Conservation (phyloP, 2,329 filamentous ascomycete species). For the Graphiopsis chlorocephala region DNA sequence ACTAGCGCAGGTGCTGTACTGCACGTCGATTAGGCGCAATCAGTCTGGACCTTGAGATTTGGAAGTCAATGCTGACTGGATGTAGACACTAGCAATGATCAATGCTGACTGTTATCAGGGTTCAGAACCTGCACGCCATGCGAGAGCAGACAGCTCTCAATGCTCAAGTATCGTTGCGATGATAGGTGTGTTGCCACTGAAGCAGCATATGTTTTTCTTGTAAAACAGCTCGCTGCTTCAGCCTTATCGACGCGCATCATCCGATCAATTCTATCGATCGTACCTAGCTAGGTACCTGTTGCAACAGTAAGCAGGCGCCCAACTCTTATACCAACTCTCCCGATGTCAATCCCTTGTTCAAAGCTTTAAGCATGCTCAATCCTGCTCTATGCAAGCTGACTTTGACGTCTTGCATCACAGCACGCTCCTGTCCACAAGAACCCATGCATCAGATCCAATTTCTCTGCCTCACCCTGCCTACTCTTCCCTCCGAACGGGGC, state of each 20-base stretch:
- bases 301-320: neutral
- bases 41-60: neutral
- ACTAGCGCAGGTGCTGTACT: neutral
- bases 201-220: neutral
- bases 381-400: neutral
- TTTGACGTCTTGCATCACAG: neutral
- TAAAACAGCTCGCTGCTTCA: neutral
- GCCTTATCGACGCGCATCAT: neutral
- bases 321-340: neutral
- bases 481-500: no score
- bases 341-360: neutral
- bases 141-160: no score
- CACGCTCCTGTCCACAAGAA: neutral
- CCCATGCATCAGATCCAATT: neutral
- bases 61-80: neutral
- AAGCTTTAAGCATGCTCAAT: neutral
- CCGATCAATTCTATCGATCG: neutral
- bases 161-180: neutral
- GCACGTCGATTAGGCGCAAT: neutral
- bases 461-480: no score
- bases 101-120: neutral
- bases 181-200: neutral
- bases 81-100: no score
- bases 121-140: no score
- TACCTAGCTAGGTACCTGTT: neutral